These are phyloP conservation scores for Ceratobasidium sp. DNA, from an alignment of 1,284 basidiomycete species.

Conservation along the genomic window DNA sequence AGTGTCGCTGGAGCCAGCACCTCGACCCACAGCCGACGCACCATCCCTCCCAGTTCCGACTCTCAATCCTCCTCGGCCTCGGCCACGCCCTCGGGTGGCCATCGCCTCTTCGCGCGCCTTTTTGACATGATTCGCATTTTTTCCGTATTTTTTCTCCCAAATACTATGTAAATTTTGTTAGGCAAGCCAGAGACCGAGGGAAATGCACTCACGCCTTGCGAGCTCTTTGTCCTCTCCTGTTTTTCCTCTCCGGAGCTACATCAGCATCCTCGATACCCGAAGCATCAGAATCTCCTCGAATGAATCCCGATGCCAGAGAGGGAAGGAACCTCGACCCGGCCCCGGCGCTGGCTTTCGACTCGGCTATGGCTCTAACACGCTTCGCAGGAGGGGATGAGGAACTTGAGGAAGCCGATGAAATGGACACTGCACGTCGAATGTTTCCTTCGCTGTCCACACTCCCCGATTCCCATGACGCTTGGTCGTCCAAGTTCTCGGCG, in stretches of 20 bases:
- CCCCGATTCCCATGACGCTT: constrained; percentile 73
- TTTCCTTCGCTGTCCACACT: constrained; percentile 55
- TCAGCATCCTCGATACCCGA: constrained; percentile 82
- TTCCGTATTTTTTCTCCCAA: constrained; percentile 97
- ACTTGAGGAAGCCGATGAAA: constrained; percentile 13
- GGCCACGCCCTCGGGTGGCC: constrained; percentile 47
- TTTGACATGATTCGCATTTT: constrained; percentile 90
- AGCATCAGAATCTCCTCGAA: constrained; percentile 77
- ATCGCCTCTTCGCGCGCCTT: constrained; percentile 61
- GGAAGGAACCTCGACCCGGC: constrained; percentile 85
- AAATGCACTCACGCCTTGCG: constrained; percentile 82
- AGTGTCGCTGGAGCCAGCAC: background rate
- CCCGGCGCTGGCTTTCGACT: constrained; percentile 46
- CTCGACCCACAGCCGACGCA: constrained; percentile 25
- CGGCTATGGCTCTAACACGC: constrained; percentile 53
- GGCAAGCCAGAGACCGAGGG: background rate
- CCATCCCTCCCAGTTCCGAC: constrained; percentile 46
- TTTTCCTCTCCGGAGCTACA: constrained; percentile 74
- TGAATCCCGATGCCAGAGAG: constrained; percentile 86
- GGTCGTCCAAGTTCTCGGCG: constrained; percentile 58
- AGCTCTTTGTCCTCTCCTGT: constrained; percentile 91
- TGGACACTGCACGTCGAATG: constrained; percentile 31
- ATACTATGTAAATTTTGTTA: constrained; percentile 67
- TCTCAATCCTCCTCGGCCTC: constrained; percentile 42
- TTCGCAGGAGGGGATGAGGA: constrained; percentile 31